These are phyloP conservation scores for Pichia cactophila DNA, from an alignment of 1,139 yeast species.

Conservation along the genomic window DNA sequence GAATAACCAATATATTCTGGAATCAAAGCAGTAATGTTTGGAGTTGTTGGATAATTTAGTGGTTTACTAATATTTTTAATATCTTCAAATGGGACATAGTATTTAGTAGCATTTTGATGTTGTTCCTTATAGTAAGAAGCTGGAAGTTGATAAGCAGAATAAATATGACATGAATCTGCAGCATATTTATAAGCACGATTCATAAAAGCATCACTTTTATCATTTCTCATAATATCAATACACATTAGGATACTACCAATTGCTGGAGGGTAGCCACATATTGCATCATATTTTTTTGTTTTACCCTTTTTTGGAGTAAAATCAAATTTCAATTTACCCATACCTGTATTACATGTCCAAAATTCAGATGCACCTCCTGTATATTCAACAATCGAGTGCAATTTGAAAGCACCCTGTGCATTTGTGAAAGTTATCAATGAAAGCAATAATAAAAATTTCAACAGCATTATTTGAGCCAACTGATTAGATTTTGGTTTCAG, in stretches of 20 bases:
- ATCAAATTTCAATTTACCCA: constrained; percentile 9
- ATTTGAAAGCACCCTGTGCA: background rate
- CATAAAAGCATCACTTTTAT: constrained; percentile 10
- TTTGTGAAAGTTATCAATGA: background rate
- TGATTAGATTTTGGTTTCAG: too few species aligned
- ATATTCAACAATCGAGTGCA: background rate
- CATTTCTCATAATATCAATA: constrained; percentile 13
- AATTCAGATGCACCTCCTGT: constrained; percentile 10
- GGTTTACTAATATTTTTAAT: constrained; percentile 13
- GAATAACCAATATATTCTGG: constrained; percentile 10
- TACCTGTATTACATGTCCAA: constrained; percentile 12
- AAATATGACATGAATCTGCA: constrained; percentile 11
- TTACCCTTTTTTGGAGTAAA: constrained; percentile 3
- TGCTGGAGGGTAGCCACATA: constrained; percentile 24
- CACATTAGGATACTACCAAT: constrained; percentile 25
- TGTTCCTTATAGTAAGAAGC: constrained; percentile 17
- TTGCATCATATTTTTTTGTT: constrained; percentile 8
- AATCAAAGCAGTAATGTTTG: constrained; percentile 9
- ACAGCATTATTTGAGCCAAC: too few species aligned
- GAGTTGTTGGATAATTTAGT: constrained; percentile 14
- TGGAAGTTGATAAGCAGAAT: constrained; percentile 11
- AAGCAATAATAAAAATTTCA: background rate
- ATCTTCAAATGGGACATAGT: constrained; percentile 5
- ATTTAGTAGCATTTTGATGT: constrained; percentile 22
- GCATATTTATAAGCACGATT: constrained; percentile 14